Percentiles rank a stretch among this genome's conserved stretches.
Conservation (phyloP, 306 rosid species). For the Leucaena leucocephala region DNA sequence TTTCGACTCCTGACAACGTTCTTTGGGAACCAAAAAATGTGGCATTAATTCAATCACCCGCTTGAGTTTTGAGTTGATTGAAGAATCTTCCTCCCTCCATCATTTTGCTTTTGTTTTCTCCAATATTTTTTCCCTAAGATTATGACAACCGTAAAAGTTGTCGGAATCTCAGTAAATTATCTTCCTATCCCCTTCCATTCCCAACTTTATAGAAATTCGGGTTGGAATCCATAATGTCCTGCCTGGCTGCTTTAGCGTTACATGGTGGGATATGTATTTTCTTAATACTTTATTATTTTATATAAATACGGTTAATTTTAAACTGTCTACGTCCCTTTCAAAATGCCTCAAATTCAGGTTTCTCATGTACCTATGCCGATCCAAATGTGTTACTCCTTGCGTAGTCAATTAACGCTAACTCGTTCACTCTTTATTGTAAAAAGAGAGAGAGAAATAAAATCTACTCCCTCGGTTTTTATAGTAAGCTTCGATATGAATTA, state of each 20-base stretch:
- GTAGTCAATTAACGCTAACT: too few species aligned
- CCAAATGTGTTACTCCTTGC: too few species aligned
- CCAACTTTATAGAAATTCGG: background rate
- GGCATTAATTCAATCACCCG: constrained; percentile 22
- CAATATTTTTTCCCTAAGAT: constrained; percentile 16
- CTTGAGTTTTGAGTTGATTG: background rate
- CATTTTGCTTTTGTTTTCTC: background rate
- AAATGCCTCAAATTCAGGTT: background rate
- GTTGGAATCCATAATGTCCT: constrained; percentile 23
- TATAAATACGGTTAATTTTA: background rate
- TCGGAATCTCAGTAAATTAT: constrained; percentile 41
- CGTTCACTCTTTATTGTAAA: too few species aligned
- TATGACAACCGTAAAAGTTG: constrained; percentile 9
- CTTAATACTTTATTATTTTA: background rate
- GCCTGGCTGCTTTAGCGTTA: background rate
- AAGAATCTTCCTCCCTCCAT: background rate
- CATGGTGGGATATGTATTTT: background rate
- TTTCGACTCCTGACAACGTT: constrained; percentile 40
- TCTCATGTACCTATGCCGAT: too few species aligned
- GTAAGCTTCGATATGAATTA: too few species aligned
- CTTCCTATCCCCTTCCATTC: constrained; percentile 10
- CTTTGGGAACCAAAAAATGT: constrained; percentile 41
- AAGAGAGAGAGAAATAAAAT: too few species aligned
- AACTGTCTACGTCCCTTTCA: background rate
- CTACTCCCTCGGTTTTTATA: too few species aligned